Evolutionary conservation across 139 green algal species (phyloP).

Genomic region (Haematococcus lacustris): DNA sequence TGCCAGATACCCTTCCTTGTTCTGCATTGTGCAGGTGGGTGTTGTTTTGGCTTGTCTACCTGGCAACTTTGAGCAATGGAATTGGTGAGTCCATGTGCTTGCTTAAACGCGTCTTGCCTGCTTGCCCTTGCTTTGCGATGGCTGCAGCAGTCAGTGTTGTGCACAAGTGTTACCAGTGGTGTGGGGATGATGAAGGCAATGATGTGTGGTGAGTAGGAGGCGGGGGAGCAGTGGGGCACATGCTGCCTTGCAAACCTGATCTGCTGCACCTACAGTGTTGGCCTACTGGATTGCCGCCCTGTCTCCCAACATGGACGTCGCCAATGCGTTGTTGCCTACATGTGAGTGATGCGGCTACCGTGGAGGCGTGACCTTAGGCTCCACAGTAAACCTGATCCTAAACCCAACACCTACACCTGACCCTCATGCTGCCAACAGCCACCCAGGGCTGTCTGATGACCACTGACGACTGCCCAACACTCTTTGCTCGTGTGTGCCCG

Average conservation of each 20-base stretch:
- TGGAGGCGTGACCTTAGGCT: not conserved
- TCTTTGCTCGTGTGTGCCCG: not conserved
- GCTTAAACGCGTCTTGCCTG: not conserved
- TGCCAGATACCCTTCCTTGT: too few relatives aligned
- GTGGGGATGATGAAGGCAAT: too few relatives aligned
- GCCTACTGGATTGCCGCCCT: constrained; percentile 68
- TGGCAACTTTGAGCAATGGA: constrained; percentile 29
- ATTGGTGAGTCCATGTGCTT: constrained; percentile 12
- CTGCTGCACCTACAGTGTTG: constrained; percentile 18
- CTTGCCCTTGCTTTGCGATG: not conserved
- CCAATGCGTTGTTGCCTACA: constrained; percentile 62
- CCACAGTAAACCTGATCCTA: not conserved
- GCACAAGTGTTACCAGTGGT: too few relatives aligned
- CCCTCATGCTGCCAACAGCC: not conserved
- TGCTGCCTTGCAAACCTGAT: not conserved
- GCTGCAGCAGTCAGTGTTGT: not conserved
- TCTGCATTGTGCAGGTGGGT: not conserved
- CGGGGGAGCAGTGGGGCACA: not conserved
- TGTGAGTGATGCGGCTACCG: not conserved
- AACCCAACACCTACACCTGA: too few relatives aligned
- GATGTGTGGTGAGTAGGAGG: too few relatives aligned
- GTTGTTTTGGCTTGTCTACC: constrained; percentile 50
- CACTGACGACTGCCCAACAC: not conserved
- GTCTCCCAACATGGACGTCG: constrained; percentile 51
- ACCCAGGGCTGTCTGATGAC: not conserved